Evolutionary conservation across 1,284 basidiomycete genomes (phyloP).

Genomic region (Ustilago nuda): DNA sequence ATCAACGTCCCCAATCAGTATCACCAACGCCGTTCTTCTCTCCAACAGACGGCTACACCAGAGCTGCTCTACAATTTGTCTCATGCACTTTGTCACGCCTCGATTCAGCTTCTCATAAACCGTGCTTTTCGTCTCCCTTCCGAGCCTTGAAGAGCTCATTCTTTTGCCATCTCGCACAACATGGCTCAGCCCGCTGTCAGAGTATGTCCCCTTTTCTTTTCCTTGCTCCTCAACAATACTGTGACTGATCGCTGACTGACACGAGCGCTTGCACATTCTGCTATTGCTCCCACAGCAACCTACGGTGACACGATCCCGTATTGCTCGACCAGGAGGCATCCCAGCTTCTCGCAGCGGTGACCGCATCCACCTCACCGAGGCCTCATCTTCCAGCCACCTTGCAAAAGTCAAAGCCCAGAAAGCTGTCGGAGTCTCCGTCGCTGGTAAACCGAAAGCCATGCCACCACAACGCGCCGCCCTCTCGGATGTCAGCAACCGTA

Average conservation of each 20-base stretch:
- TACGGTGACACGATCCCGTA: constrained; percentile 37
- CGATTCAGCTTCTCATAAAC: neutral
- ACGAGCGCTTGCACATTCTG: neutral
- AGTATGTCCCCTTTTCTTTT: constrained; percentile 16
- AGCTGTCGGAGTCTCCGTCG: constrained; percentile 13
- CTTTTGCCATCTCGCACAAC: constrained; percentile 3
- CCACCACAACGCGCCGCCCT: constrained; percentile 38
- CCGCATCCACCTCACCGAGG: constrained; percentile 47
- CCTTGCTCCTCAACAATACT: neutral
- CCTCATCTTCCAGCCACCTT: constrained; percentile 32
- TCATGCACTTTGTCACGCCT: constrained; percentile 12
- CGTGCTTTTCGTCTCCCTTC: constrained; percentile 14
- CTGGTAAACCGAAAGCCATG: constrained; percentile 33
- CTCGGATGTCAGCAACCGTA: constrained; percentile 50
- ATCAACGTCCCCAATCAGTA: neutral
- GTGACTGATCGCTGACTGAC: constrained; percentile 1
- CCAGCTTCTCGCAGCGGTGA: constrained; percentile 51
- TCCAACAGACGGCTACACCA: neutral
- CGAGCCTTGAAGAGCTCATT: constrained; percentile 10
- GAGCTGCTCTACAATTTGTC: neutral
- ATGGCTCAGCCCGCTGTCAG: constrained; percentile 49
- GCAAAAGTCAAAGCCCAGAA: constrained; percentile 36
- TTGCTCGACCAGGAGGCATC: constrained; percentile 41
- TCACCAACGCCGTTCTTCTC: neutral
- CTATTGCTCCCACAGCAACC: constrained; percentile 21